Evolutionary conservation across 1,284 basidiomycete species (phyloP), one percentile per base, ranked within the genome.

Genomic region (Marasmius tenuissimus): DNA sequence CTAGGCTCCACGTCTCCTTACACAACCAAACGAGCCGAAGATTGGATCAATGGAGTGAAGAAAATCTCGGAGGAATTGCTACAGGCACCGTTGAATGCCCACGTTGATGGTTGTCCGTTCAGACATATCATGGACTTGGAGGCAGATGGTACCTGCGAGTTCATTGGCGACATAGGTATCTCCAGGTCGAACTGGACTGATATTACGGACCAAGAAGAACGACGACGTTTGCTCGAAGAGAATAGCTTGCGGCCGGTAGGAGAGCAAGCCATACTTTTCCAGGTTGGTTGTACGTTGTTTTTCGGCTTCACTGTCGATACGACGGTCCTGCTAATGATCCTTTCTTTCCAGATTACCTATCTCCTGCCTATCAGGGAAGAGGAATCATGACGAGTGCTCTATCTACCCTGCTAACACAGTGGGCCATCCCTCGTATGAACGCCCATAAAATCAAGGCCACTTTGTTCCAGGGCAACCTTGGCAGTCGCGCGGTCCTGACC

Each of bases 361-460:
- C 77, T 10, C 76, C 83, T 14, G 81, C 79, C 45, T 81, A 88
- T 68, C 88, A 89, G 62, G 78, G 86, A 22, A 77, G 76, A 64
- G 88, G 88, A 0, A 89, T 90, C 65, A 90, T 91, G 88, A 81
- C 81, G 38, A 83, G 82, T 20, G 86, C 80, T 0, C 67, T 90
- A 35, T 69, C 71, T 11, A 79, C 79, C 3, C 59, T 91, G 35
- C 63, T 90, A 38, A 68, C 76, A 20, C 69, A 78, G 16, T 90
- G 88, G 87, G 83, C 76, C 27, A 75, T 86, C 18, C 84, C 84
- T 8, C 73, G 83, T 59, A 88, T 90, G 86, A 78, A 78, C 1
- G 77, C 80, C 6, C 78, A 77, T 33, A 69, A 70, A 20, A 77
- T 89, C 62, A 73, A 76, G 16, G 81, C 73, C 0, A 75, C 77